A percentile compares a stretch with the other conserved stretches of the same genome.
phyloP scores from a whole-genome alignment of 371 early-diverging fungal genomes.

The Mucor circinelloides region DNA sequence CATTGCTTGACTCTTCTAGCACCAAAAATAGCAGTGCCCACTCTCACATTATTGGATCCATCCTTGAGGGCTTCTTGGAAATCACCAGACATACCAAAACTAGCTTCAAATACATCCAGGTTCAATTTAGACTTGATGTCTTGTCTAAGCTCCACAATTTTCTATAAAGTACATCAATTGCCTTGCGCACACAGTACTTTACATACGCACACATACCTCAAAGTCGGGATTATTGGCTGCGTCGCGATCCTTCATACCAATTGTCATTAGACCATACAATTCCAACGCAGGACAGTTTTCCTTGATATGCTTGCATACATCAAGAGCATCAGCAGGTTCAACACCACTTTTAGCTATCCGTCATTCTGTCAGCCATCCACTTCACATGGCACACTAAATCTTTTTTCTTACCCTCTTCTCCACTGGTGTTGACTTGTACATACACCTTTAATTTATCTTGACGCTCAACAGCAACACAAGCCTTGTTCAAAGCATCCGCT shows the following conservation, averaged over 20 bases:
- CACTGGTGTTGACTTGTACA: constrained; percentile 94
- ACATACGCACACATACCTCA: constrained; percentile 56
- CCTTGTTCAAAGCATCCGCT: constrained; percentile 82
- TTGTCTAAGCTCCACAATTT: constrained; percentile 6
- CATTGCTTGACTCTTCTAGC: constrained; percentile 37
- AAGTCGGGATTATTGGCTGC: constrained; percentile 83
- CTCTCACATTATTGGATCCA: constrained; percentile 91
- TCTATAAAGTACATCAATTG: constrained; percentile 6
- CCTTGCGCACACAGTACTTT: too few relatives aligned
- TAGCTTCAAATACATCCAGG: constrained; percentile 66
- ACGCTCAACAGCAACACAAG: constrained; percentile 52
- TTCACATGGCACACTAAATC: not conserved
- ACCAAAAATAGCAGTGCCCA: constrained; percentile 93
- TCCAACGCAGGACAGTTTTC: constrained; percentile 69
- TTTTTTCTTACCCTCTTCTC: constrained; percentile 75
- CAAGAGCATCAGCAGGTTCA: constrained; percentile 43
- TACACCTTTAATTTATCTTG: constrained; percentile 72
- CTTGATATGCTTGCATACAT: constrained; percentile 65
- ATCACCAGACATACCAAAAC: constrained; percentile 98
- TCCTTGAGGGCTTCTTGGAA: constrained; percentile 79
- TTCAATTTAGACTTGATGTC: constrained; percentile 21
- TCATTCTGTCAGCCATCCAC: not conserved
- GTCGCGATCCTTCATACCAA: constrained; percentile 75
- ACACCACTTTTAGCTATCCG: constrained; percentile 83
- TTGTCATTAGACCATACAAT: constrained; percentile 93